Percentiles rank a stretch among this genome's conserved stretches.
phyloP scores from a whole-genome alignment of 495 filamentous ascomycete species.

The Rhypophila decipiens region DNA sequence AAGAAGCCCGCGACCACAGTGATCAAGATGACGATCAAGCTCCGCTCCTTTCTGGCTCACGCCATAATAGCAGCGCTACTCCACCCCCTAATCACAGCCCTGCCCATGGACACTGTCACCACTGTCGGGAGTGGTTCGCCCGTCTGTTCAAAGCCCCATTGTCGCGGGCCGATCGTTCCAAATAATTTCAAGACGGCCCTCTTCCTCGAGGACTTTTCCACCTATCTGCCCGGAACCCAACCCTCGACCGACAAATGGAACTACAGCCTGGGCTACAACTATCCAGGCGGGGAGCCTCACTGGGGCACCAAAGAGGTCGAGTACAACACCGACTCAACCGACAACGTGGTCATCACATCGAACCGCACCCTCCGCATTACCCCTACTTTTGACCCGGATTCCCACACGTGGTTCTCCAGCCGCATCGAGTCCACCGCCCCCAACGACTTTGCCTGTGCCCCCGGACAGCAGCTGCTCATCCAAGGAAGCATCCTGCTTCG shows the following conservation, averaged over 20 bases:
- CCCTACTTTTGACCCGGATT: constrained; percentile 6
- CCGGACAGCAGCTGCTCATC: constrained; percentile 28
- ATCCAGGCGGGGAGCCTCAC: constrained; percentile 19
- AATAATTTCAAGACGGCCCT: constrained; percentile 4
- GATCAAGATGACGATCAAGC: no score
- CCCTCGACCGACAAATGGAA: constrained; percentile 17
- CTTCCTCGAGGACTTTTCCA: constrained; percentile 16
- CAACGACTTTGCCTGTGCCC: constrained; percentile 28
- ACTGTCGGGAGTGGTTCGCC: no score
- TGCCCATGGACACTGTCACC: no score
- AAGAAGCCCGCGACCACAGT: no score
- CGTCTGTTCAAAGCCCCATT: no score
- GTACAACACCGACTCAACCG: constrained; percentile 18
- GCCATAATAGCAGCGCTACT: no score
- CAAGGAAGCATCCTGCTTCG: constrained; percentile 36
- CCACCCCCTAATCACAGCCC: no score
- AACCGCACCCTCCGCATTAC: constrained; percentile 15
- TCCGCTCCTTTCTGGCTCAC: no score
- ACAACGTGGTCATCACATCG: constrained; percentile 20
- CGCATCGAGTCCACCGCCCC: constrained; percentile 31
- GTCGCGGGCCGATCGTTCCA: no score
- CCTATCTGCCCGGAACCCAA: constrained; percentile 1
- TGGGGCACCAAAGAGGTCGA: constrained; percentile 30
- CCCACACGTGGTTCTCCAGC: constrained; percentile 36
- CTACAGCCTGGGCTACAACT: constrained; percentile 19